Evolutionary conservation across 192 early-diverging fungal genomes (phyloP), one percentile per base, ranked within the genome.

Genomic region (Umbelopsis sp.): DNA sequence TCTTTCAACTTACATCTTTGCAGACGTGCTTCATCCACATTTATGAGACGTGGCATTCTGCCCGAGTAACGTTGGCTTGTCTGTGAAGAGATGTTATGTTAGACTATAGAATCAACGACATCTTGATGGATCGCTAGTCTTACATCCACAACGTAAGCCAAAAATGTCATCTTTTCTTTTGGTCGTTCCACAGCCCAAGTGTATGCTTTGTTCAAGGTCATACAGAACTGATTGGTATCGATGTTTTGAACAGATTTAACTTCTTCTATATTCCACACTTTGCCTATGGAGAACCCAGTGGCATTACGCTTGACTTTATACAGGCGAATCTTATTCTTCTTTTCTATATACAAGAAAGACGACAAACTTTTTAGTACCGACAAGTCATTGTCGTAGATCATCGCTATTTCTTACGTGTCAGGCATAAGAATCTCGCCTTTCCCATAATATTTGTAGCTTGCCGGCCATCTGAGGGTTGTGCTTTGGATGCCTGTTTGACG

Each of bases 231-330:
- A 12, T 73, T 77, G 41, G 72, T 84, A 67, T 88, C 84, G 53
- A 88, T 65, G 37, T 78, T 76, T 74, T 83, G 77, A 16, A 86
- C 76, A 9, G 72, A 72, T 35, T 74, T 74, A 25, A 88, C 77
- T 66, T 88, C 80, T 53, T 88, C 86, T 46, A 88, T 68, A 44
- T 79, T 64, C 86, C 86, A 88, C 0, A 81, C 76, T 64, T 80
- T 85, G 45, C 82, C 83, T 49, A 86, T 82, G 46, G 81, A 80
- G 64, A 83, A 88, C 10, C 79, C 77, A n/a, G 73, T 76, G 22
- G 78, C 73, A 23, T 72, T 82, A 68, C 77, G 79, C 58, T 85
- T 87, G 11, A 80, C 75, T 70, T 87, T 87, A 33, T 85, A 77
- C 16, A 87, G 69, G 35, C 80, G 80, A 15, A 79, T 70, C 70